Conservation (phyloP, 495 filamentous ascomycete genomes). For the Glutinoglossum americanum region DNA sequence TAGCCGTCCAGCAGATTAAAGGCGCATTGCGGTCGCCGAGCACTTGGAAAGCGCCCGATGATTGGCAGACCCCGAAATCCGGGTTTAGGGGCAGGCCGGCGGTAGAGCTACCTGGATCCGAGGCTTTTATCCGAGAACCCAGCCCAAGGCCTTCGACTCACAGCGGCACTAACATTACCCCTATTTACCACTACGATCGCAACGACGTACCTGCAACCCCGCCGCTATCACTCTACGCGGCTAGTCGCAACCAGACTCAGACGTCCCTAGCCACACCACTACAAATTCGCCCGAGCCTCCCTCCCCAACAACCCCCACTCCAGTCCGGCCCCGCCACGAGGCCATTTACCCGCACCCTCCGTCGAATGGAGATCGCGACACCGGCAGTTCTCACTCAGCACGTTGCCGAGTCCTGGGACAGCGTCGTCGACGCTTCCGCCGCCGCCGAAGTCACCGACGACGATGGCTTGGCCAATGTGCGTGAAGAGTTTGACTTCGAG, state of each 20-base stretch:
- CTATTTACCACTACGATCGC: background rate
- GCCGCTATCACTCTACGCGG: background rate
- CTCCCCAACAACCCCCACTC: background rate
- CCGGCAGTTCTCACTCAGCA: background rate
- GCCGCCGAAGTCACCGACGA: background rate
- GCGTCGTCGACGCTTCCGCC: background rate
- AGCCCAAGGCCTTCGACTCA: background rate
- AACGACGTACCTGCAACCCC: background rate
- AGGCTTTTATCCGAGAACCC: background rate
- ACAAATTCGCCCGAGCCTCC: background rate
- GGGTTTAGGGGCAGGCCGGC: background rate
- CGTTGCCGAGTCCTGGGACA: background rate
- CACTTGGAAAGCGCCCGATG: background rate
- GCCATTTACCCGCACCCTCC: background rate
- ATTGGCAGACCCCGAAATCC: background rate
- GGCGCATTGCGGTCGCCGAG: background rate
- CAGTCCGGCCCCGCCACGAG: background rate
- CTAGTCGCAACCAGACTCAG: background rate
- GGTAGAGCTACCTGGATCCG: background rate
- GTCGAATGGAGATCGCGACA: background rate
- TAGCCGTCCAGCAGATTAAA: background rate
- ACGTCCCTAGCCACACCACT: background rate
- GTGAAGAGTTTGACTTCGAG: background rate
- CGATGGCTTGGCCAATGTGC: background rate
- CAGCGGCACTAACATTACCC: background rate